phyloP scores from a whole-genome alignment of 306 rosid species.

The Vigna angularis region DNA sequence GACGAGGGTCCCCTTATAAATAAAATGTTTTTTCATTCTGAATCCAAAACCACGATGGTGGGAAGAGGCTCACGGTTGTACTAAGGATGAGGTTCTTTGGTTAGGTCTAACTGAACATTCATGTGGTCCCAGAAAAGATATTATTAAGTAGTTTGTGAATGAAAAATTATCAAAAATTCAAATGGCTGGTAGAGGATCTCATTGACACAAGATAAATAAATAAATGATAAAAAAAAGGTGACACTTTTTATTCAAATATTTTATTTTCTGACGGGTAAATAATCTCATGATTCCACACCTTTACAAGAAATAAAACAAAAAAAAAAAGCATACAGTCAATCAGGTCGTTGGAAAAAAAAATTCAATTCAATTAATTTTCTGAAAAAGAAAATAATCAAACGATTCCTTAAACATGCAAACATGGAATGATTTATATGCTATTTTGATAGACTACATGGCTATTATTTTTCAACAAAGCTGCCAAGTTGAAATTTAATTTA shows the following conservation, averaged over 20 bases:
- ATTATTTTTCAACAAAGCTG: too few relatives aligned
- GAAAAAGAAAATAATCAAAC: neutral
- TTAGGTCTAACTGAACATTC: conserved; percentile 35
- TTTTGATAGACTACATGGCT: neutral
- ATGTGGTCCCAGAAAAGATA: conserved; percentile 7
- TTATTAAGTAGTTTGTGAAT: neutral
- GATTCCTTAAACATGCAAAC: neutral
- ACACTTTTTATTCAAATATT: too few relatives aligned
- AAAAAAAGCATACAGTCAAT: too few relatives aligned
- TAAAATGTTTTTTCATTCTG: neutral
- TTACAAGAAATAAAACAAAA: too few relatives aligned
- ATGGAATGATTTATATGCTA: neutral
- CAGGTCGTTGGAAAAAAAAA: too few relatives aligned
- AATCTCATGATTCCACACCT: too few relatives aligned
- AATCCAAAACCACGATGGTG: neutral
- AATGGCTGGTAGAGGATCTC: neutral
- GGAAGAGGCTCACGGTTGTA: conserved; percentile 9
- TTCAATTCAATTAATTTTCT: neutral
- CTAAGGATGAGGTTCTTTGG: conserved; percentile 2
- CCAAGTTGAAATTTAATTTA: too few relatives aligned
- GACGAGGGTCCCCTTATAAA: too few relatives aligned
- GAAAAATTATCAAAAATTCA: neutral
- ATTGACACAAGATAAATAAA: too few relatives aligned
- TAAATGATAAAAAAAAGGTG: too few relatives aligned
- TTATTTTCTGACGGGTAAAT: too few relatives aligned